These are phyloP conservation scores for Acacia confusa DNA, from an alignment of 306 rosid genomes.

Conservation along the genomic window DNA sequence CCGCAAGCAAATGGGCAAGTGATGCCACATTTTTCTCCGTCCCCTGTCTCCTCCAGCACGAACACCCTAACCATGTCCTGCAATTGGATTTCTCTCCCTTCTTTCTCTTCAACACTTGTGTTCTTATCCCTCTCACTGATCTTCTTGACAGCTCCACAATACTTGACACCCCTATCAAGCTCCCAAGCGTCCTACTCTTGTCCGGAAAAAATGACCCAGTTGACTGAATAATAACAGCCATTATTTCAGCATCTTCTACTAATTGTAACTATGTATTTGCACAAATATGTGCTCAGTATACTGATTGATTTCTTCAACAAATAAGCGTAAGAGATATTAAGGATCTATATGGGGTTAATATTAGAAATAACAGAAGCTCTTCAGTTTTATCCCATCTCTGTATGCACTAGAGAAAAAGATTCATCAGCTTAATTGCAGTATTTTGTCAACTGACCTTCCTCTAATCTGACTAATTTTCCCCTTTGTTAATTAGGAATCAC, in stretches of 20 bases:
- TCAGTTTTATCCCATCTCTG: background rate
- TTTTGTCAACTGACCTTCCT: background rate
- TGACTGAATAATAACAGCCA: constrained; percentile 40
- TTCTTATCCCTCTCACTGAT: constrained; percentile 55
- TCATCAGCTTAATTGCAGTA: background rate
- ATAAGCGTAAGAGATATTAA: background rate
- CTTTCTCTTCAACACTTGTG: constrained; percentile 37
- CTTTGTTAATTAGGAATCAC: background rate
- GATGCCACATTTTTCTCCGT: constrained; percentile 18
- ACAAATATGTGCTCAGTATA: background rate
- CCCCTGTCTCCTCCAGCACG: constrained; percentile 7
- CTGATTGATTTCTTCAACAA: background rate
- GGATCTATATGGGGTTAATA: background rate
- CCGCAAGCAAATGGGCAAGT: constrained; percentile 35
- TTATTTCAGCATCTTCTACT: background rate
- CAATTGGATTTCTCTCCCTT: constrained; percentile 31
- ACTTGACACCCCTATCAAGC: constrained; percentile 67
- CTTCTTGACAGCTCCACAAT: constrained; percentile 64
- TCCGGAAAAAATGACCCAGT: constrained; percentile 77
- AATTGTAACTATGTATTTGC: background rate
- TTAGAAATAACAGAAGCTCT: background rate
- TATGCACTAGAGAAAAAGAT: background rate
- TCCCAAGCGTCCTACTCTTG: constrained; percentile 75
- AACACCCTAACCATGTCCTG: constrained; percentile 21
- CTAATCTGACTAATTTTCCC: background rate